These are phyloP conservation scores for Asterophora lycoperdoides DNA, from an alignment of 768 basidiomycete genomes.

Conservation along the genomic window DNA sequence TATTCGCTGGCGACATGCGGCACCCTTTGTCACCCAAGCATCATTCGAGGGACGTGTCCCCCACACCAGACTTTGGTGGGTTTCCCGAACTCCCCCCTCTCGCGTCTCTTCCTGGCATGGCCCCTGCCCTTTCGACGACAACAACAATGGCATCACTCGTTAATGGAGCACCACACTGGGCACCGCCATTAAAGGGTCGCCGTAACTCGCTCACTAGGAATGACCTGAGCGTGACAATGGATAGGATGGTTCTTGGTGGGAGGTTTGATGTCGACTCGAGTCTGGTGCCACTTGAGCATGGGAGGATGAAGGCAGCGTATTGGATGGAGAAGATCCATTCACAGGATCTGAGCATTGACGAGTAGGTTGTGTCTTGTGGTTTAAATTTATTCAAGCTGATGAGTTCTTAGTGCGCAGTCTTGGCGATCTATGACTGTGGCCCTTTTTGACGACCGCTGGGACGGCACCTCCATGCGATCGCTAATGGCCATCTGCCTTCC, in stretches of 20 bases:
- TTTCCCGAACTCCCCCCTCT: slow-evolving; percentile 41
- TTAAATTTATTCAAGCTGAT: slow-evolving; percentile 5
- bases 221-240: slow-evolving; percentile 57
- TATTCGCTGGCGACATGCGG: slow-evolving; percentile 32
- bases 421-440: slow-evolving; percentile 52
- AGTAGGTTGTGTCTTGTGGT: slow-evolving; percentile 39
- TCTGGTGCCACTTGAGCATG: slow-evolving; percentile 46
- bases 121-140: slow-evolving; percentile 48
- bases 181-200: slow-evolving; percentile 28
- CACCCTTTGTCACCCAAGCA: slow-evolving; percentile 35
- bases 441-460: slow-evolving; percentile 62
- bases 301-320: slow-evolving; percentile 64
- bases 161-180: slow-evolving; percentile 30
- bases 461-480: slow-evolving; percentile 48
- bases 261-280: slow-evolving; percentile 39
- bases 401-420: slow-evolving; percentile 29
- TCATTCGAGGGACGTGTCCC: slow-evolving; percentile 30
- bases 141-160: slow-evolving; percentile 49
- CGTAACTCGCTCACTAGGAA: slow-evolving; percentile 48
- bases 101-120: slow-evolving; percentile 47
- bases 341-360: slow-evolving; percentile 39
- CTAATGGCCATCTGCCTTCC: slow-evolving; percentile 56
- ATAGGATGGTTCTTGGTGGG: slow-evolving; percentile 63
- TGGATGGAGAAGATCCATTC: slow-evolving; percentile 66
- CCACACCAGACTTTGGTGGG: slow-evolving; percentile 31